Percentiles rank a stretch among this genome's conserved stretches.
Evolutionary conservation across 306 rosid species (phyloP).

Genomic region (barrel medic (Medicago truncatula)): DNA sequence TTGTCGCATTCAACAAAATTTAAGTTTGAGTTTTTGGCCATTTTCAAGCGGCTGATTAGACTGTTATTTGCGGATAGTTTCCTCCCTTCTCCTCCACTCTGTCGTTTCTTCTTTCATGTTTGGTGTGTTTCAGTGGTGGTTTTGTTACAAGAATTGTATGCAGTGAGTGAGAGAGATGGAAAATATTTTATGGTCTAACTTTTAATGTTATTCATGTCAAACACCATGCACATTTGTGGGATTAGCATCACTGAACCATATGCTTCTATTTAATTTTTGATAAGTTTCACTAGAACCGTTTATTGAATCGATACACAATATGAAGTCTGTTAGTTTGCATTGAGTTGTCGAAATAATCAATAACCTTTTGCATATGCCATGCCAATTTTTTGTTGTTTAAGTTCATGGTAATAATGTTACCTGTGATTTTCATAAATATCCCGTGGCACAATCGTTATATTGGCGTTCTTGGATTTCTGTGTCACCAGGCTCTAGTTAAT

Average conservation of each 20-base stretch:
- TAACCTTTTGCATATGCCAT: no score
- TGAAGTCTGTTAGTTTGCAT: no score
- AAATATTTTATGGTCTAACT: constrained; percentile 23
- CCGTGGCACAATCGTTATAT: no score
- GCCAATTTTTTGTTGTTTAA: no score
- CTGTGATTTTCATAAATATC: no score
- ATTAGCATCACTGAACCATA: background rate
- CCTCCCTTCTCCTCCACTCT: background rate
- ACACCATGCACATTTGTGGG: constrained; percentile 28
- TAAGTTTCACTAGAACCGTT: background rate
- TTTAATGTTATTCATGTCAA: constrained; percentile 20
- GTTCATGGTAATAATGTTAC: no score
- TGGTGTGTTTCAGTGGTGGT: constrained; percentile 42
- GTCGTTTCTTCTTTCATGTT: background rate
- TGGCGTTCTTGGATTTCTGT: no score
- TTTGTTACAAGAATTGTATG: constrained; percentile 43
- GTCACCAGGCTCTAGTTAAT: no score
- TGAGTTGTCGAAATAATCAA: no score
- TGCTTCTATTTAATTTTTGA: constrained; percentile 1
- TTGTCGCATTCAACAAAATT: constrained; percentile 93
- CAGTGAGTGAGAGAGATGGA: constrained; percentile 33
- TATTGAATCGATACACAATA: no score
- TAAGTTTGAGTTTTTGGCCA: constrained; percentile 51
- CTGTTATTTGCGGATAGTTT: constrained; percentile 17
- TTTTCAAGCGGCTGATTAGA: constrained; percentile 51